Base-by-base conservation (phyloP, 1,284 basidiomycete genomes). In the Trametes polyzona region DNA sequence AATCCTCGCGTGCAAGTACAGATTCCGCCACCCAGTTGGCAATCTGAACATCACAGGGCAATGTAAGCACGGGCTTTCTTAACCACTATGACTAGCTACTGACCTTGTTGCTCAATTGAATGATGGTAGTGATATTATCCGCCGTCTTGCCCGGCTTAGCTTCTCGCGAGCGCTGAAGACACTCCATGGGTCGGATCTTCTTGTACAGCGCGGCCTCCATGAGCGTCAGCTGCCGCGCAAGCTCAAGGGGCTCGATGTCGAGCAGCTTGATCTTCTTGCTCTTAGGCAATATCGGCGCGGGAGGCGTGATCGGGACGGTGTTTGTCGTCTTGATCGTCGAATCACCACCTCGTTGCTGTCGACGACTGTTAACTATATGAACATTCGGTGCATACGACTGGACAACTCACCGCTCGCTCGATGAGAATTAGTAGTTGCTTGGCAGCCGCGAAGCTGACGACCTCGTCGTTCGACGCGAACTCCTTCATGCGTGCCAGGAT, bases 1-100 rank as follows among this genome's bases (percentile, higher is more conserved):
- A 87, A 69, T 98, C 96, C 61, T 93, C 90, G 65, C 93, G 89
- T 52, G 79, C 82, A 26, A 99, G 79, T 27, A 99, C 89, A 8
- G 87, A 84, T 65, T 97, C 94, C 2, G 93, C 91, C 2, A 99
- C 96, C 95, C 97, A 99, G 61, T 94, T 89, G 2, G 95, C 90
- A 68, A 93, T 90, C 91, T 92, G 29, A 12, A 7, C 33, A 29
- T 21, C 0, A 4, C 6, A 3, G n/a, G n/a, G n/a, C n/a, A 35
- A 9, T 23, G 39, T 41, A 19, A 16, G 26, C 26, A 27, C 36
- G 16, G 26, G n/a, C 2, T 21, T 12, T 17, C 19, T 24, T 2
- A 23, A 8, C n/a, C 6, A 14, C 10, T 21, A 3, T 41, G 11
- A 3, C 4, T 14, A 7, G 36, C 12, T 26, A 73, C 83, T n/a